Conservation (phyloP, 192 early-diverging fungal species). For the Coemansia aciculifera region DNA sequence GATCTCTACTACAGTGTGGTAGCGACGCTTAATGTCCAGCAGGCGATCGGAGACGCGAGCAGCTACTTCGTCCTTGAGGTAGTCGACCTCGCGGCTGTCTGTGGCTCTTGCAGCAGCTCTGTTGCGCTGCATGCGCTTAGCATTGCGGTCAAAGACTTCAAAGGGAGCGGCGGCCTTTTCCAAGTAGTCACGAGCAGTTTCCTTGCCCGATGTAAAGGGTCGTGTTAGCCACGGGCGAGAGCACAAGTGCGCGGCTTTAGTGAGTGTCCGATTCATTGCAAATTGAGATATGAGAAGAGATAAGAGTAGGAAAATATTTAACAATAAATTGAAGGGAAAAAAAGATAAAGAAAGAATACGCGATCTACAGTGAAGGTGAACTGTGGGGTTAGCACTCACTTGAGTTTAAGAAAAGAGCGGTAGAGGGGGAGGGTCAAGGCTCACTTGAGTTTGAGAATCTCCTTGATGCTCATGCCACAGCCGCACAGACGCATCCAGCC, state of each 20-base stretch:
- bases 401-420: background rate
- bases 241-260: background rate
- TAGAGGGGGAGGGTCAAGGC: too few species aligned
- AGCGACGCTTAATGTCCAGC: slow-evolving; percentile 89
- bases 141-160: slow-evolving; percentile 77
- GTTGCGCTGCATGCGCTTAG: slow-evolving; percentile 78
- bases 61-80: slow-evolving; percentile 90
- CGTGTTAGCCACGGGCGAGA: background rate
- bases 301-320: background rate
- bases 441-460: slow-evolving; percentile 32
- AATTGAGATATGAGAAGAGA: background rate
- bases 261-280: background rate
- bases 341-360: background rate
- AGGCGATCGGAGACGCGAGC: slow-evolving; percentile 83
- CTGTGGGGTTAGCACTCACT: background rate
- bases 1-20: slow-evolving; percentile 82
- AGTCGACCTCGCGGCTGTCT: slow-evolving; percentile 76
- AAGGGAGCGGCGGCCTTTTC: slow-evolving; percentile 46
- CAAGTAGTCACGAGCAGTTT: slow-evolving; percentile 45
- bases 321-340: background rate
- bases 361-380: too few species aligned
- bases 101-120: slow-evolving; percentile 62
- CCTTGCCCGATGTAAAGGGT: slow-evolving; percentile 28
- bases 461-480: slow-evolving; percentile 44
- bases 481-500: slow-evolving; percentile 49